Evolutionary conservation across 768 basidiomycete genomes (phyloP).

Genomic region (Pleurotus ostreatus): DNA sequence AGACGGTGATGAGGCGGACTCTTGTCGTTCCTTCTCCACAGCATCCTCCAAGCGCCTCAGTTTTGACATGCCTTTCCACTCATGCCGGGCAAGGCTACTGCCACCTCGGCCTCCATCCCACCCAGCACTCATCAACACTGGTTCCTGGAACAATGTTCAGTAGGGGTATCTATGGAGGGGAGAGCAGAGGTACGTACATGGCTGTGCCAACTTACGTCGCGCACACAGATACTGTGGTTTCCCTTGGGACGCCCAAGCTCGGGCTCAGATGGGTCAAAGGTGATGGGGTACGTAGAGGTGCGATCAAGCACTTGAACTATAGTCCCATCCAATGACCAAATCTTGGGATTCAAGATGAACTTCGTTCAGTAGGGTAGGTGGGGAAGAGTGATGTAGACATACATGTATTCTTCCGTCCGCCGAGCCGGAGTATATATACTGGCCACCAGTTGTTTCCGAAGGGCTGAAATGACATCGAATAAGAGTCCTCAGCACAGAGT

Average conservation of each 20-base stretch:
- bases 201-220: constrained; percentile 95
- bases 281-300: constrained; percentile 63
- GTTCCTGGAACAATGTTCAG: constrained; percentile 47
- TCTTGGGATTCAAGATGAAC: constrained; percentile 38
- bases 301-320: constrained; percentile 84
- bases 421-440: constrained; percentile 94
- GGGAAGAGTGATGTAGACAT: constrained; percentile 17
- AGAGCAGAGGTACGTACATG: constrained; percentile 39
- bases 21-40: constrained; percentile 46
- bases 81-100: constrained; percentile 85
- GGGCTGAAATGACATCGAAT: constrained; percentile 98
- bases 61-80: constrained; percentile 92
- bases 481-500: constrained; percentile 83
- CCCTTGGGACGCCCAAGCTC: constrained; percentile 35
- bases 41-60: constrained; percentile 71
- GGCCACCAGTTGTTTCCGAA: constrained; percentile 82
- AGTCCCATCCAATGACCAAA: constrained; percentile 92
- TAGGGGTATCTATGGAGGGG: no score
- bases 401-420: constrained; percentile 85
- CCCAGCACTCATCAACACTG: constrained; percentile 86
- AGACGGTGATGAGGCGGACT: constrained; percentile 11
- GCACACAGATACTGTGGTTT: constrained; percentile 55
- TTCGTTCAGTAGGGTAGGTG: not conserved
- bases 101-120: constrained; percentile 68
- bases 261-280: constrained; percentile 65